phyloP scores from a whole-genome alignment of 1,284 basidiomycete genomes.

The Thelephora terrestris region DNA sequence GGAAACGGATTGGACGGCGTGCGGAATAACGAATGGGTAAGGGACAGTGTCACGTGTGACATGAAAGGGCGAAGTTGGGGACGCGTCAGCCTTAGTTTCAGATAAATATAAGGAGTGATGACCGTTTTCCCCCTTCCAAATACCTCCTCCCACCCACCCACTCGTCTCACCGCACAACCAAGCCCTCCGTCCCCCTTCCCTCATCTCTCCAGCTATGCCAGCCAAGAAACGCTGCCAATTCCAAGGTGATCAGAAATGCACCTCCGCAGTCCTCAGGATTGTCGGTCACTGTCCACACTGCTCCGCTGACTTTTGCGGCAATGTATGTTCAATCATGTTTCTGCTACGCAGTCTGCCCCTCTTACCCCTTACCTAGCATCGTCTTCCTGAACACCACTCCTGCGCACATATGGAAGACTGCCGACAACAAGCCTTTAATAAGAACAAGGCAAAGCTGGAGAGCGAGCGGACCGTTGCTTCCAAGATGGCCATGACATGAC shows the following conservation, averaged over 20 bases:
- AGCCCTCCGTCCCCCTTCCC: not conserved
- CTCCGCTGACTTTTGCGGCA: constrained; percentile 61
- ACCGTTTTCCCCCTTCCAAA: not conserved
- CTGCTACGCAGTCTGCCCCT: constrained; percentile 3
- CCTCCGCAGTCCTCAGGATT: constrained; percentile 66
- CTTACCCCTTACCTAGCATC: constrained; percentile 42
- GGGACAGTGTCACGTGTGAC: too few relatives aligned
- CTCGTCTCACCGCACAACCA: not conserved
- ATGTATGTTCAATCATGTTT: constrained; percentile 37
- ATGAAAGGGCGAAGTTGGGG: too few relatives aligned
- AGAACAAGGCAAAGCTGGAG: constrained; percentile 79
- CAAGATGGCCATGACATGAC: constrained; percentile 73
- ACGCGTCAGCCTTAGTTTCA: too few relatives aligned
- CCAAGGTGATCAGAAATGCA: constrained; percentile 58
- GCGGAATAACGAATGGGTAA: too few relatives aligned
- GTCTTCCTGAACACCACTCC: constrained; percentile 73
- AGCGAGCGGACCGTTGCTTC: constrained; percentile 75
- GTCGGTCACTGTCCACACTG: constrained; percentile 79
- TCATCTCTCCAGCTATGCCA: constrained; percentile 37
- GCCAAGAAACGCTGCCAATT: constrained; percentile 80
- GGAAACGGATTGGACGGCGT: too few relatives aligned
- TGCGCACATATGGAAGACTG: constrained; percentile 74
- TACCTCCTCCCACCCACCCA: not conserved
- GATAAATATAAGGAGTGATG: too few relatives aligned
- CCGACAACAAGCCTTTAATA: constrained; percentile 74